Percentiles rank a stretch among this genome's conserved stretches.
phyloP scores from a whole-genome alignment of 2,329 filamentous ascomycete genomes.

The Tolypocladium ovalisporum region DNA sequence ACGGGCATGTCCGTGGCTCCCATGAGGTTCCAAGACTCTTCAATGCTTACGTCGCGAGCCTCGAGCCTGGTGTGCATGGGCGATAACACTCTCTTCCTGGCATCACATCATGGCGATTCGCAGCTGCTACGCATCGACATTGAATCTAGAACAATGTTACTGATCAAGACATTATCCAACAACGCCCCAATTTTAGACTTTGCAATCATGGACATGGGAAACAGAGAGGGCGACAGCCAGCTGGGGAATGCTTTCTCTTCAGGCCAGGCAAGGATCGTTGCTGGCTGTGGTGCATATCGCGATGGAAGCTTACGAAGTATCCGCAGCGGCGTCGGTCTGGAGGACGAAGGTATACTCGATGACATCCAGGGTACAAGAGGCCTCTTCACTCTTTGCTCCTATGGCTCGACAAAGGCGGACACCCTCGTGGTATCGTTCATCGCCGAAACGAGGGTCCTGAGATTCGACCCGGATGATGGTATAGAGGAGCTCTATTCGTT shows the following conservation, averaged over 20 bases:
- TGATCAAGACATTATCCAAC: constrained; percentile 62
- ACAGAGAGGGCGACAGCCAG: constrained; percentile 64
- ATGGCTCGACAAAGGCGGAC: constrained; percentile 43
- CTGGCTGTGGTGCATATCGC: constrained; percentile 80
- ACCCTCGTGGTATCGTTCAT: constrained; percentile 72
- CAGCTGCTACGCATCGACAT: constrained; percentile 59
- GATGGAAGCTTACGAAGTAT: constrained; percentile 86
- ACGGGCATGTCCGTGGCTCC: constrained; percentile 57
- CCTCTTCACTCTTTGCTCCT: constrained; percentile 56
- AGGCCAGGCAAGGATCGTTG: constrained; percentile 86
- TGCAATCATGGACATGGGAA: constrained; percentile 91
- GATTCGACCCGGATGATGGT: constrained; percentile 60
- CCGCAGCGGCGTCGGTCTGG: constrained; percentile 83
- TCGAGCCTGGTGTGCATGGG: constrained; percentile 70
- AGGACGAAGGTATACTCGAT: constrained; percentile 73
- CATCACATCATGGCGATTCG: constrained; percentile 86
- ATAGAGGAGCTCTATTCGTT: constrained; percentile 81
- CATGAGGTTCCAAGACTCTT: constrained; percentile 16
- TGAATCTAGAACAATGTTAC: constrained; percentile 35
- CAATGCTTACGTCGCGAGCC: constrained; percentile 54
- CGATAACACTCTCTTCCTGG: constrained; percentile 66
- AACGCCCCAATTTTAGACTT: constrained; percentile 92
- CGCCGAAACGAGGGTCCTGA: constrained; percentile 73
- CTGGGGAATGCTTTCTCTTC: constrained; percentile 83
- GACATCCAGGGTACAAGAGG: constrained; percentile 66